A percentile compares a stretch with the other conserved stretches of the same genome.
Evolutionary conservation across 2,329 filamentous ascomycete species (phyloP).

Genomic region (Alternaria panax): DNA sequence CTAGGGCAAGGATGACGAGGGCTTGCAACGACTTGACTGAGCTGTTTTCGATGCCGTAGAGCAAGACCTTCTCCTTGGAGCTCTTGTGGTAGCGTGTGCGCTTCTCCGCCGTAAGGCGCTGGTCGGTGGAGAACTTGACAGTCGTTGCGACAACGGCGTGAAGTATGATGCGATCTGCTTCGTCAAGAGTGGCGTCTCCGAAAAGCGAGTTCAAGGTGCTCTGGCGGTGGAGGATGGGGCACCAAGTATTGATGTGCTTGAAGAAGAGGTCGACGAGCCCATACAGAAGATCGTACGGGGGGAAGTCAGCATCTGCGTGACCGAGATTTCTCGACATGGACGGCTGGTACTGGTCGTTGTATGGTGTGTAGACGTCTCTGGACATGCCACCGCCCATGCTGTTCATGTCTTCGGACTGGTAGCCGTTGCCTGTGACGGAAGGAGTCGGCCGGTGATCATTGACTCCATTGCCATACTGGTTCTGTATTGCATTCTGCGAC

Average conservation of each 20-base stretch:
- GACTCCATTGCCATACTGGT: slow-evolving; percentile 48
- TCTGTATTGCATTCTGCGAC: slow-evolving; percentile 40
- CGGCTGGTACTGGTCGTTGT: slow-evolving; percentile 42
- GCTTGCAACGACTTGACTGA: slow-evolving; percentile 89
- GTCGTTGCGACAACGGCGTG: slow-evolving; percentile 91
- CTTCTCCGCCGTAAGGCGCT: slow-evolving; percentile 74
- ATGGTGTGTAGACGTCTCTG: slow-evolving; percentile 41
- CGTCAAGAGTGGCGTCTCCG: slow-evolving; percentile 72
- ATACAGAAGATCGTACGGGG: slow-evolving; percentile 67
- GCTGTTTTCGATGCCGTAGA: slow-evolving; percentile 89
- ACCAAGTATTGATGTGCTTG: slow-evolving; percentile 72
- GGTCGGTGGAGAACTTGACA: slow-evolving; percentile 81
- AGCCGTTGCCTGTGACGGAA: slow-evolving; percentile 39
- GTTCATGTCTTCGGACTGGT: slow-evolving; percentile 37
- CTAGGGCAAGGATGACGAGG: slow-evolving; percentile 83
- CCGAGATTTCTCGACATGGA: slow-evolving; percentile 37
- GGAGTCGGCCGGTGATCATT: slow-evolving; percentile 42
- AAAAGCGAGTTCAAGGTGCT: slow-evolving; percentile 84
- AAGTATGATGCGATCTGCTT: slow-evolving; percentile 81
- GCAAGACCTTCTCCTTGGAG: slow-evolving; percentile 84
- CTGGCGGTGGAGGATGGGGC: slow-evolving; percentile 86
- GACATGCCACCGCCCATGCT: slow-evolving; percentile 32
- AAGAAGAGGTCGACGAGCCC: slow-evolving; percentile 68
- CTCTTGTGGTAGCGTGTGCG: slow-evolving; percentile 77
- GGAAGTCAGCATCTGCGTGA: slow-evolving; percentile 57